phyloP scores from a whole-genome alignment of 1,284 basidiomycete species.

The Boletus sp. region DNA sequence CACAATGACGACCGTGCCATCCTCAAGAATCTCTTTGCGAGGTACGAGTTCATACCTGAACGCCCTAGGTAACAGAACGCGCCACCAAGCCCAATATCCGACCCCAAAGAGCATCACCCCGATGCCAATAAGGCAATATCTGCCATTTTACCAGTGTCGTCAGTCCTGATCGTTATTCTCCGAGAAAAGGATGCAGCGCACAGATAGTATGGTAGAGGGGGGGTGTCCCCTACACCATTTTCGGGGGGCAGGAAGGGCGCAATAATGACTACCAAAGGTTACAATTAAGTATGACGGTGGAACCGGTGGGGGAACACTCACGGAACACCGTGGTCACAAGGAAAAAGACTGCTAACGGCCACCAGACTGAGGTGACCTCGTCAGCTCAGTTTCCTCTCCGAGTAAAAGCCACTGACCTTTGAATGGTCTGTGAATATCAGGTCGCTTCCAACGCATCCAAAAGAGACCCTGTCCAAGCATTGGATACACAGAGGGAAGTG shows the following conservation, averaged over 20 bases:
- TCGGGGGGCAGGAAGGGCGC: conserved; percentile 59
- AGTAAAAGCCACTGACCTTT: conserved; percentile 43
- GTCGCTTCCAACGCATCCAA: conserved; percentile 56
- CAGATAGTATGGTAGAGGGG: conserved; percentile 63
- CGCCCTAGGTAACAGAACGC: conserved; percentile 50
- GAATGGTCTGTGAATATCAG: conserved; percentile 54
- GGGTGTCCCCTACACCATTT: conserved; percentile 59
- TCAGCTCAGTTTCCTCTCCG: not conserved
- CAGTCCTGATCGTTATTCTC: not conserved
- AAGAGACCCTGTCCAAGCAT: conserved; percentile 51
- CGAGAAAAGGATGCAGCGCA: conserved; percentile 31
- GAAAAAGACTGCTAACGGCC: conserved; percentile 59
- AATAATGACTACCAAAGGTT: conserved; percentile 47
- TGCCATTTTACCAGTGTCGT: conserved; percentile 20
- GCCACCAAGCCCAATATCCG: conserved; percentile 61
- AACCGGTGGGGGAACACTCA: conserved; percentile 29
- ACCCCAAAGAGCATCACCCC: conserved; percentile 50
- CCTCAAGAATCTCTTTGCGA: conserved; percentile 50
- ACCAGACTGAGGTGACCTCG: conserved; percentile 49
- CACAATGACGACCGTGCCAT: conserved; percentile 60
- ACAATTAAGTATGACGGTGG: not conserved
- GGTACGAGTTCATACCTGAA: conserved; percentile 55
- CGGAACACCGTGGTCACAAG: conserved; percentile 54
- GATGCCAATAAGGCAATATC: conserved; percentile 61
- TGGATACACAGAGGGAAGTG: not conserved